A percentile compares a stretch with the other conserved stretches of the same genome.
Conservation (phyloP, 306 rosid genomes). For the Herpetospermum pedunculosum region DNA sequence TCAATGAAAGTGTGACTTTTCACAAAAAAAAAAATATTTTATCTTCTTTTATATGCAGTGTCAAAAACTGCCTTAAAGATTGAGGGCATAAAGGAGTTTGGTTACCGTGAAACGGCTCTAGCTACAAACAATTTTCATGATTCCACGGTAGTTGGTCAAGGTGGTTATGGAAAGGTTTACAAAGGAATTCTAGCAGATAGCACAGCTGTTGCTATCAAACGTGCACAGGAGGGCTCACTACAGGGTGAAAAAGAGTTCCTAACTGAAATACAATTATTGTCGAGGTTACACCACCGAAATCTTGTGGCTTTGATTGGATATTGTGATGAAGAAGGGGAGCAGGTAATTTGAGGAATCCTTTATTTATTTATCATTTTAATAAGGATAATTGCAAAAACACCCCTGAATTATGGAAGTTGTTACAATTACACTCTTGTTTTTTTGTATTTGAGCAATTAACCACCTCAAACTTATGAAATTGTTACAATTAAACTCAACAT, state of each 20-base stretch:
- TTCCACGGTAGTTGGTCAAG: slow-evolving; percentile 60
- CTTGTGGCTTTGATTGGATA: slow-evolving; percentile 74
- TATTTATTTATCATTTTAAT: slow-evolving; percentile 1
- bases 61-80: slow-evolving; percentile 45
- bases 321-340: slow-evolving; percentile 74
- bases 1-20: background rate
- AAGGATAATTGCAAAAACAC: background rate
- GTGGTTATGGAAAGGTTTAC: slow-evolving; percentile 82
- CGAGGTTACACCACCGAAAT: slow-evolving; percentile 78
- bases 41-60: slow-evolving; percentile 30
- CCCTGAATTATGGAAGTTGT: background rate
- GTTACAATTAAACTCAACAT: background rate
- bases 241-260: slow-evolving; percentile 88
- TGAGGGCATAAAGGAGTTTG: slow-evolving; percentile 55
- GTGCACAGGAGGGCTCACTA: slow-evolving; percentile 69
- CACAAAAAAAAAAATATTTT: background rate
- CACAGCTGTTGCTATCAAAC: slow-evolving; percentile 65
- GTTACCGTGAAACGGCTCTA: slow-evolving; percentile 40
- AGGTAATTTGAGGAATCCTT: slow-evolving; percentile 28
- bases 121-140: slow-evolving; percentile 57
- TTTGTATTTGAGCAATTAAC: background rate
- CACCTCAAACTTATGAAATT: background rate
- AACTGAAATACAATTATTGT: slow-evolving; percentile 66
- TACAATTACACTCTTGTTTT: background rate
- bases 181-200: slow-evolving; percentile 53